Conservation (phyloP, 371 early-diverging fungal genomes). For the Sporodiniella umbellata region DNA sequence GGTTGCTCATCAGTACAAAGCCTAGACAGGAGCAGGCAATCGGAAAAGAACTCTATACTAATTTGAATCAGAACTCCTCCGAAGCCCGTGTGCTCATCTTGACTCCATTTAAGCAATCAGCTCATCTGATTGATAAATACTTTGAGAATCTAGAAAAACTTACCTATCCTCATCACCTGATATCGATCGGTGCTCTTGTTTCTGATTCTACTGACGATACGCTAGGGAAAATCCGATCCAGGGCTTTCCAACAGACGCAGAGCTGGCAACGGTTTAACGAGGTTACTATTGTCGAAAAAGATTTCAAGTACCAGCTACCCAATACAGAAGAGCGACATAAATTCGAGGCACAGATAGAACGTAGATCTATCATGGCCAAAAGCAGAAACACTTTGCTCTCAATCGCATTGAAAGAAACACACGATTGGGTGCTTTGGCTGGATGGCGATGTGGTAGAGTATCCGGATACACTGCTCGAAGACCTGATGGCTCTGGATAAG, state of each 20-base stretch:
- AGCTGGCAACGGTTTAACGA: conserved; percentile 39
- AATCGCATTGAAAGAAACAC: conserved; percentile 50
- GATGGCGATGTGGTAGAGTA: conserved; percentile 67
- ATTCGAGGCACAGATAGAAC: conserved; percentile 51
- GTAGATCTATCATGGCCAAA: conserved; percentile 61
- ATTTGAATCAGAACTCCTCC: neutral
- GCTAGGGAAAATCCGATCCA: conserved; percentile 32
- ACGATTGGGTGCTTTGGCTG: conserved; percentile 71
- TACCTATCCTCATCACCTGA: conserved; percentile 60
- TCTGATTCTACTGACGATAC: conserved; percentile 48
- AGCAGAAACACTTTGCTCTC: conserved; percentile 61
- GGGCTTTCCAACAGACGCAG: conserved; percentile 18
- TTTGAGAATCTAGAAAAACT: conserved; percentile 55
- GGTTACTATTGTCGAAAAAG: conserved; percentile 58
- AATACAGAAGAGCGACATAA: conserved; percentile 58
- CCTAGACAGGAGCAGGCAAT: neutral
- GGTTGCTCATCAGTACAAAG: neutral
- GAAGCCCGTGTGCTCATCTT: conserved; percentile 48
- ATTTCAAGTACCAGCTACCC: conserved; percentile 45
- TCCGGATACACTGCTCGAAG: conserved; percentile 49
- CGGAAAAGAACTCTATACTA: neutral
- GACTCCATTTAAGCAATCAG: conserved; percentile 67
- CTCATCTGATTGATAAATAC: conserved; percentile 55
- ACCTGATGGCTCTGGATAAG: conserved; percentile 50
- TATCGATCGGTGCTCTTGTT: conserved; percentile 67